phyloP scores from a whole-genome alignment of 257 asterid genomes.

The Lavandula angustifolia region DNA sequence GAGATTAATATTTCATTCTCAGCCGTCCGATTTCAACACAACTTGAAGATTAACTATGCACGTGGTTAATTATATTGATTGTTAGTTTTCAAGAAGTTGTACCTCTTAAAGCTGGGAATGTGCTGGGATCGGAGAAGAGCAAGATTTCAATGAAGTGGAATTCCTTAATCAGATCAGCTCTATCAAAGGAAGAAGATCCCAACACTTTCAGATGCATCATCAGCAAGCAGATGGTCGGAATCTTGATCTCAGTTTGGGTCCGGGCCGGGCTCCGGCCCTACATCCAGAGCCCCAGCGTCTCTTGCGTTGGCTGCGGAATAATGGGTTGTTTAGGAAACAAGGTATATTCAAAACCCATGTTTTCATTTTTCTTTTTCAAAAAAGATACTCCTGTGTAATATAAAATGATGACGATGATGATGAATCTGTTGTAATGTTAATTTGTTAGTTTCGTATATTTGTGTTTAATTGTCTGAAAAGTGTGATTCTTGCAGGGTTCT shows the following conservation, averaged over 20 bases:
- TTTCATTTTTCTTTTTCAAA: too few species aligned
- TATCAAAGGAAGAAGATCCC: background rate
- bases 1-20: background rate
- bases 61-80: background rate
- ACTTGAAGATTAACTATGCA: background rate
- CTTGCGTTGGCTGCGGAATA: conserved; percentile 71
- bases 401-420: too few species aligned
- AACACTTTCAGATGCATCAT: conserved; percentile 48
- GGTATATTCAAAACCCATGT: conserved; percentile 31
- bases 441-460: too few species aligned
- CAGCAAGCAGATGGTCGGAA: conserved; percentile 73
- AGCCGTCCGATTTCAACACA: too few species aligned
- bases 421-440: too few species aligned
- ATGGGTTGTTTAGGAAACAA: conserved; percentile 71
- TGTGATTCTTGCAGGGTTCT: conserved; percentile 43
- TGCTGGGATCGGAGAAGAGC: conserved; percentile 50
- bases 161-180: conserved; percentile 46
- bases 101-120: conserved; percentile 50
- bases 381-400: too few species aligned
- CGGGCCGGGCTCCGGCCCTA: conserved; percentile 47
- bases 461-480: background rate
- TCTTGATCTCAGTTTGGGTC: conserved; percentile 62
- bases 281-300: conserved; percentile 51
- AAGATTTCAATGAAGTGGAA: conserved; percentile 50
- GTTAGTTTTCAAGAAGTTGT: conserved; percentile 73